Conservation (phyloP, 2,329 filamentous ascomycete genomes). For the Pseudopithomyces maydicus region DNA sequence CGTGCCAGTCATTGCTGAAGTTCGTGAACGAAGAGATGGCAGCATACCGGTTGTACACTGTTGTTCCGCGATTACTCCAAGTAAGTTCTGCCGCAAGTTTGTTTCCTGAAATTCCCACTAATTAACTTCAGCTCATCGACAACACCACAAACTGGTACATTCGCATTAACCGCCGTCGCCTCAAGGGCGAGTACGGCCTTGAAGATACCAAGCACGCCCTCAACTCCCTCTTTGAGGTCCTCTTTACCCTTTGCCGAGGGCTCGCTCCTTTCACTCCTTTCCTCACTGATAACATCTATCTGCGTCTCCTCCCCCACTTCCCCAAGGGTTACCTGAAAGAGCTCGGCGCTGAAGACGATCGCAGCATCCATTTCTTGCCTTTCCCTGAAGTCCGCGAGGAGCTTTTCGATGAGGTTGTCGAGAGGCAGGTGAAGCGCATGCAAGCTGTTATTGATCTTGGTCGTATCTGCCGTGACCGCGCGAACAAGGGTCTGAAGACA, state of each 20-base stretch:
- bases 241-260: slow-evolving; percentile 85
- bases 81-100: slow-evolving; percentile 15
- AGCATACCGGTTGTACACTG: slow-evolving; percentile 75
- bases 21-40: slow-evolving; percentile 95
- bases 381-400: slow-evolving; percentile 90
- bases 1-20: slow-evolving; percentile 85
- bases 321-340: slow-evolving; percentile 61
- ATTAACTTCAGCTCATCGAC: slow-evolving; percentile 69
- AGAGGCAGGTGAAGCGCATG: slow-evolving; percentile 88
- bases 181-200: slow-evolving; percentile 87
- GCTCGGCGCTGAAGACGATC: slow-evolving; percentile 70
- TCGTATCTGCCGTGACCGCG: slow-evolving; percentile 82
- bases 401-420: slow-evolving; percentile 83
- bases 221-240: slow-evolving; percentile 91
- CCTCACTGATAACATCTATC: slow-evolving; percentile 93
- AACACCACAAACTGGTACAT: slow-evolving; percentile 99
- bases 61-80: slow-evolving; percentile 80
- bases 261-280: slow-evolving; percentile 96
- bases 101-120: slow-evolving; percentile 3
- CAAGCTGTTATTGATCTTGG: slow-evolving; percentile 93
- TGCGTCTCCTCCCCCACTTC: slow-evolving; percentile 79
- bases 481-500: slow-evolving; percentile 84
- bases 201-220: slow-evolving; percentile 88
- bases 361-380: slow-evolving; percentile 89
- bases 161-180: slow-evolving; percentile 85